These are phyloP conservation scores for Sarcocystis neurona DNA, from an alignment of 169 alveolate genomes.

Conservation along the genomic window DNA sequence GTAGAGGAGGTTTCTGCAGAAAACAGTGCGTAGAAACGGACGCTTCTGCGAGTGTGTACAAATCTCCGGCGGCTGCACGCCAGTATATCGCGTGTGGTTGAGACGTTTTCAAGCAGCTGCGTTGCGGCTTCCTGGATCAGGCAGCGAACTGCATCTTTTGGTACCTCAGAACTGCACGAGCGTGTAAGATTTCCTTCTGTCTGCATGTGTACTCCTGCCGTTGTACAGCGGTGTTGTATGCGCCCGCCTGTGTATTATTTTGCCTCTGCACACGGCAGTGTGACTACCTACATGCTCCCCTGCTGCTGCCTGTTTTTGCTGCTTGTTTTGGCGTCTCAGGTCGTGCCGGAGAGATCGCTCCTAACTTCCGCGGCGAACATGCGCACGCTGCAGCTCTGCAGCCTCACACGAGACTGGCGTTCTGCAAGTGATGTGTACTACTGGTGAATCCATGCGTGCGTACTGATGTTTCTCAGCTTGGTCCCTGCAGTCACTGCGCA, in stretches of 20 bases:
- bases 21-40: too few relatives aligned
- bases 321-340: not conserved
- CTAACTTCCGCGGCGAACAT: conserved; percentile 25
- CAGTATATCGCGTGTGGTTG: too few relatives aligned
- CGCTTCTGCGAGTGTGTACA: too few relatives aligned
- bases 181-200: not conserved
- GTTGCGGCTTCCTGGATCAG: too few relatives aligned
- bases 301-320: not conserved
- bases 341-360: conserved; percentile 33
- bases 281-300: too few relatives aligned
- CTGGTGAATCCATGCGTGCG: conserved; percentile 11
- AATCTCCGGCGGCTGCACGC: too few relatives aligned
- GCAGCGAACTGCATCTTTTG: conserved; percentile 1
- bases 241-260: not conserved
- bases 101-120: too few relatives aligned
- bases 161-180: not conserved
- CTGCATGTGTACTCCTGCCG: not conserved
- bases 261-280: not conserved
- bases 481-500: too few relatives aligned
- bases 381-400: conserved; percentile 14
- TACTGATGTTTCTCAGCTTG: not conserved
- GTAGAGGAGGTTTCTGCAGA: too few relatives aligned
- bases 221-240: not conserved
- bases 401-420: conserved; percentile 33
- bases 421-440: conserved; percentile 35